A percentile compares a stretch with the other conserved stretches of the same genome.
phyloP scores from a whole-genome alignment of 2,329 filamentous ascomycete species.

The Pseudocercospora pini-densiflorae region DNA sequence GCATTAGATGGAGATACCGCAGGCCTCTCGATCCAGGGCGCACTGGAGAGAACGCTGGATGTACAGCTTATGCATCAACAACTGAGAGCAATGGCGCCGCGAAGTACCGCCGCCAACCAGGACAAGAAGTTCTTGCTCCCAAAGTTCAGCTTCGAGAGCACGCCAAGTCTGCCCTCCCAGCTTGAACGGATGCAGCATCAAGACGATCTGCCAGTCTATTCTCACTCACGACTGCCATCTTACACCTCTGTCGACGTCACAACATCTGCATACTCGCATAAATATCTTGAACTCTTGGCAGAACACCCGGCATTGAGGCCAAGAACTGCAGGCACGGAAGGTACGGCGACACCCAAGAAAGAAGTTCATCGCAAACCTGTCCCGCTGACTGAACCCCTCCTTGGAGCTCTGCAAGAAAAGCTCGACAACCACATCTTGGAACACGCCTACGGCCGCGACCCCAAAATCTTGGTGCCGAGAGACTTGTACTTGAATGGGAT shows the following conservation, averaged over 20 bases:
- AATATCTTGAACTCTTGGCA: conserved; percentile 1
- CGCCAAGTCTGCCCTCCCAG: neutral
- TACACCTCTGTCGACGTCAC: neutral
- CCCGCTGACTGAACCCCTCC: neutral
- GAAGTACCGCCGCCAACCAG: neutral
- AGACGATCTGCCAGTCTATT: neutral
- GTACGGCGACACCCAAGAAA: neutral
- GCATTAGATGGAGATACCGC: neutral
- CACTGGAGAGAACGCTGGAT: neutral
- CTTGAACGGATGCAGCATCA: neutral
- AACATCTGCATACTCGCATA: neutral
- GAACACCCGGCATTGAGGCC: neutral
- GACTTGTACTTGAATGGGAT: conserved; percentile 3
- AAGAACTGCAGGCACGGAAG: neutral
- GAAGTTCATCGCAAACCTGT: neutral
- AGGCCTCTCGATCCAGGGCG: neutral
- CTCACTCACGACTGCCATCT: neutral
- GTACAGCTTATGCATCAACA: neutral
- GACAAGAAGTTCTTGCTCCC: neutral
- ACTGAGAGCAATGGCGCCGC: neutral
- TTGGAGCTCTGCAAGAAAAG: neutral
- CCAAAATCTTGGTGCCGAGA: neutral
- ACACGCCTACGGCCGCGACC: neutral
- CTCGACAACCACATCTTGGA: conserved; percentile 7
- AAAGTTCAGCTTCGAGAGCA: neutral